Percentiles rank a stretch among this genome's conserved stretches.
Conservation (phyloP, 345 rosid species). For the Clarkia xantiana region DNA sequence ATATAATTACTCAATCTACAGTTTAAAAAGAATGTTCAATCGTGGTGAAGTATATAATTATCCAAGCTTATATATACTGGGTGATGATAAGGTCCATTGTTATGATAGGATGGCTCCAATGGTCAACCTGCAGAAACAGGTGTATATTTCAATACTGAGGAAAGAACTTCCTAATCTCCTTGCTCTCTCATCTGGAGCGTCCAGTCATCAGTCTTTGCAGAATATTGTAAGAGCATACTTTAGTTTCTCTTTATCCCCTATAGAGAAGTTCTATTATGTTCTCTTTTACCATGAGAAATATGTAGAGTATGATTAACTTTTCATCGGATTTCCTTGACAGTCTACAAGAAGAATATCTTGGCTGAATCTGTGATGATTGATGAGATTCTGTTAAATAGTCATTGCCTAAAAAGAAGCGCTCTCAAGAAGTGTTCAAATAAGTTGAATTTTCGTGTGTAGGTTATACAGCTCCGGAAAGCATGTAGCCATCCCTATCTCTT, state of each 20-base stretch:
- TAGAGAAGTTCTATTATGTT: too few relatives aligned
- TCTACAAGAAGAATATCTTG: too few relatives aligned
- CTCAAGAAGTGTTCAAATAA: not conserved
- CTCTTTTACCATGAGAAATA: too few relatives aligned
- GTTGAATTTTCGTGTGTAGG: conserved; percentile 22
- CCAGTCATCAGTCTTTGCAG: conserved; percentile 61
- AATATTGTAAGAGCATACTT: conserved; percentile 43
- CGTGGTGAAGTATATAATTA: not conserved
- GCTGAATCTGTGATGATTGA: too few relatives aligned
- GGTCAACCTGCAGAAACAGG: conserved; percentile 59
- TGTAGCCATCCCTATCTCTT: conserved; percentile 94
- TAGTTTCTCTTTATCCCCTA: too few relatives aligned
- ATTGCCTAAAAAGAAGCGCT: too few relatives aligned
- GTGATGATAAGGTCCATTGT: conserved; percentile 5
- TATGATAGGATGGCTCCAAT: conserved; percentile 62
- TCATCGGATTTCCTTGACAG: too few relatives aligned
- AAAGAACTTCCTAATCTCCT: conserved; percentile 82
- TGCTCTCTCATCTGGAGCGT: conserved; percentile 45
- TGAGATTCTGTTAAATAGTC: too few relatives aligned
- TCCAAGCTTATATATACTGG: not conserved
- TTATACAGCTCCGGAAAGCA: conserved; percentile 76
- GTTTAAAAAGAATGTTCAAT: not conserved
- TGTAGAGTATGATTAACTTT: too few relatives aligned
- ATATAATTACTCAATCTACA: not conserved
- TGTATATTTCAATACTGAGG: conserved; percentile 67